phyloP scores from a whole-genome alignment of 805 yeast genomes.

The Priceomyces castillae region DNA sequence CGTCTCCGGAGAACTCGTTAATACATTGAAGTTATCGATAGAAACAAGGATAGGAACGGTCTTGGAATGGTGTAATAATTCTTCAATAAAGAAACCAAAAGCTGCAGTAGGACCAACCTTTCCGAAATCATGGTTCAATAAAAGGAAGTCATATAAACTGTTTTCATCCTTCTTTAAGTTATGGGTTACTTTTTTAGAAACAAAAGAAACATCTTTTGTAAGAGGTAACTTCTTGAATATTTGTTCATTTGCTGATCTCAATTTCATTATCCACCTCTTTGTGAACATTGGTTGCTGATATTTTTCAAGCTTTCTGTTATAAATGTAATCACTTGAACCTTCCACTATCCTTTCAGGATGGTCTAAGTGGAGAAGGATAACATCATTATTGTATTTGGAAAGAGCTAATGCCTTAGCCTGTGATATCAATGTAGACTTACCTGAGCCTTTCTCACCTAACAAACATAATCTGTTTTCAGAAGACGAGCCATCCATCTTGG shows the following conservation, averaged over 20 bases:
- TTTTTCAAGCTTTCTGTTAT: conserved; percentile 43
- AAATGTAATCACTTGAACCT: conserved; percentile 69
- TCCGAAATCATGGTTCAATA: conserved; percentile 38
- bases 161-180: conserved; percentile 32
- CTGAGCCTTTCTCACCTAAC: conserved; percentile 73
- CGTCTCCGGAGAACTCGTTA: conserved; percentile 54
- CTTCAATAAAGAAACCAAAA: conserved; percentile 53
- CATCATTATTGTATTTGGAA: conserved; percentile 26
- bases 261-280: conserved; percentile 54
- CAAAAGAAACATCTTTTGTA: conserved; percentile 32
- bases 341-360: conserved; percentile 59
- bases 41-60: conserved; percentile 60
- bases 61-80: conserved; percentile 48
- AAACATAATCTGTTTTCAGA: conserved; percentile 50
- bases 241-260: conserved; percentile 33
- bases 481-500: conserved; percentile 28
- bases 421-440: conserved; percentile 70
- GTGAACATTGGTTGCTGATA: conserved; percentile 81
- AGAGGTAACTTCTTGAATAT: conserved; percentile 34
- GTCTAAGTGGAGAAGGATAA: conserved; percentile 62
- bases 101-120: conserved; percentile 40
- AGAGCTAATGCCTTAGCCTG: conserved; percentile 63
- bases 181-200: conserved; percentile 30
- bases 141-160: conserved; percentile 45
- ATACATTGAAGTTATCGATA: conserved; percentile 70